Base-by-base conservation (phyloP, 192 early-diverging fungal species). In the Coemansia sp. region DNA sequence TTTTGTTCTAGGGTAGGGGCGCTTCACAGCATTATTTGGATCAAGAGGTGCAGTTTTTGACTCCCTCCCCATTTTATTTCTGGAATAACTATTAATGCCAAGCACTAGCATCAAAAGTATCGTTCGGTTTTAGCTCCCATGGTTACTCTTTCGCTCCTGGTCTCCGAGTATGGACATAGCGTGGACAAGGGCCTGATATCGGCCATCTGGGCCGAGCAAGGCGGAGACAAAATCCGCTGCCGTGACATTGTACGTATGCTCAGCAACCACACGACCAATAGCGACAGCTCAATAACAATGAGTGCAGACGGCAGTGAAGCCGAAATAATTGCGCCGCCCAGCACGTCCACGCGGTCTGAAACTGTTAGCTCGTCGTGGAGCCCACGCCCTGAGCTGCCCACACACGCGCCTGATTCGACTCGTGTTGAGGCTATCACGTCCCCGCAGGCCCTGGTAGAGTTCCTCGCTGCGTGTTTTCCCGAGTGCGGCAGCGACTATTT, bases 211-310 rank as follows among this genome's bases (percentile, higher is more conserved):
- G 58, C 60, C 3, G 76, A 79, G 67, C 67, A 74, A 15, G 28
- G 52, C 37, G 46, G 55, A 2, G 71, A 79, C 51, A 51, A 38
- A 34, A 21, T 37, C 31, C 64, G 64, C 11, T 79, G 76, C 63
- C 71, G 52, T 44, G 65, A 65, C 58, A 79, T 79, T 58, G 44
- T 79, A 26, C 71, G 54, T 9, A 74, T 74, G 71, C 68, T 79
- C 10, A 70, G 71, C 65, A 68, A 64, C 53, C 50, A 51, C 38
- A 37, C 47, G 18, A 42, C 34, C 52, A 21, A 34, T 1, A 36
- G 55, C 48, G 38, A 61, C 24, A 48, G 59, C 37, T 55, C 38
- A 8, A 24, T 42, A 9, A 18, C 56, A 3, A 12, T 17, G 3
- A 24, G 63, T 34, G 58, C 50, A 14, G 47, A 61, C 12, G 24